Conservation (phyloP, 2,329 filamentous ascomycete species). For the Penicillium verrucosum region DNA sequence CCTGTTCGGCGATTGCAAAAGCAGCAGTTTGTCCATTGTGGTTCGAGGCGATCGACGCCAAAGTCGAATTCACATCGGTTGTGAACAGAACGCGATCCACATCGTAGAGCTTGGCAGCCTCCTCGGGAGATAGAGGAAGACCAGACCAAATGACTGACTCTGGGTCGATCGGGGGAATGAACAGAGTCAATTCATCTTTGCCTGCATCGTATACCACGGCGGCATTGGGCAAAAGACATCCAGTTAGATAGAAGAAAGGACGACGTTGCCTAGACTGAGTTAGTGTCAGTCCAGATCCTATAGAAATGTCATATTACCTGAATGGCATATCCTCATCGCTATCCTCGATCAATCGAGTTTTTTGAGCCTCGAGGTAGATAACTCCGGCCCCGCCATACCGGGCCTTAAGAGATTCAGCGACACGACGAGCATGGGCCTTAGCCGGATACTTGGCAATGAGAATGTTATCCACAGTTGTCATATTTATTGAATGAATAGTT, state of each 20-base stretch:
- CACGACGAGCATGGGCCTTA: slow-evolving; percentile 78
- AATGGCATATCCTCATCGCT: slow-evolving; percentile 81
- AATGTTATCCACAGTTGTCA: slow-evolving; percentile 39
- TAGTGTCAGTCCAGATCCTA: not conserved
- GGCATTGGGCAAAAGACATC: slow-evolving; percentile 76
- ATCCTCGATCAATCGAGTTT: slow-evolving; percentile 79
- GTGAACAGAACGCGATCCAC: slow-evolving; percentile 73
- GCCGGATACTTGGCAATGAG: slow-evolving; percentile 68
- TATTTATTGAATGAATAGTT: slow-evolving; percentile 20
- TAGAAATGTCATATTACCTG: slow-evolving; percentile 51
- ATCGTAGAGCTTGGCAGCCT: slow-evolving; percentile 75
- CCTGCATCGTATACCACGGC: slow-evolving; percentile 77
- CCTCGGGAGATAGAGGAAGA: slow-evolving; percentile 70
- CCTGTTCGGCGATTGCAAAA: slow-evolving; percentile 75
- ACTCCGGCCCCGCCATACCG: slow-evolving; percentile 64
- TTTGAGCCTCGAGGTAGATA: slow-evolving; percentile 84
- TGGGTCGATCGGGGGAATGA: slow-evolving; percentile 83
- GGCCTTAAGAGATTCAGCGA: slow-evolving; percentile 72
- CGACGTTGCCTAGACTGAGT: slow-evolving; percentile 68
- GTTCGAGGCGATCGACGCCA: slow-evolving; percentile 50
- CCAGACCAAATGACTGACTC: slow-evolving; percentile 92
- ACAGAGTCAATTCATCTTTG: slow-evolving; percentile 72
- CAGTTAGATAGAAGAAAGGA: slow-evolving; percentile 92
- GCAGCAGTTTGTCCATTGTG: slow-evolving; percentile 51
- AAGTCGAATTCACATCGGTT: slow-evolving; percentile 70